Base-by-base conservation (phyloP, 2,329 filamentous ascomycete genomes). In the Ceratocystis cacaofunesta region DNA sequence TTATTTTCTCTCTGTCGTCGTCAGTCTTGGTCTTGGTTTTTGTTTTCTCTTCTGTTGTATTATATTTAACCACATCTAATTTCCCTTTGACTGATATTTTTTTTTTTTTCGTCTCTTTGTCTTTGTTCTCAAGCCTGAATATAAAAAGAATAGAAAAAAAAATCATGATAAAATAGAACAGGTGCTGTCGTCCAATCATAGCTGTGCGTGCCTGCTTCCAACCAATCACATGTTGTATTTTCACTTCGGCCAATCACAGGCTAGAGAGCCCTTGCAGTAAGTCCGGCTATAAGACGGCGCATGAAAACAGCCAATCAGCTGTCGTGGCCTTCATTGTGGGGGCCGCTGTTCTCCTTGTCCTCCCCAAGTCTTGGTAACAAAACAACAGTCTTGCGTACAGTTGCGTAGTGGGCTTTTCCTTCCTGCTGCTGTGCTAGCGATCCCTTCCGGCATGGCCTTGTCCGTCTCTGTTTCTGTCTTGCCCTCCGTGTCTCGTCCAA, bases 401-500 rank as follows among this genome's bases (percentile, higher is more conserved):
- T 61, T 57, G 19, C 28, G 30, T 44, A 19, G 17, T 61, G 46
- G 28, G 36, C 8, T 19, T 66, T 46, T 22, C 10, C 46, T 63
- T 62, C 52, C 1, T 22, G 6, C 15, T 46, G 41, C 19, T 55
- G 15, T 41, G 32, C 8, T 50, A 28, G 22, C 63, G 25, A 46
- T 50, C 43, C 48, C 25, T 65, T 61, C 22, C 48, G 57, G 7
- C 32, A 57, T 55, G 22, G 15, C 22, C 57, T 32, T 43, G 30
- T 17, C 60, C n/a, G 50, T 65, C 61, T 22, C 43, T 60, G 25
- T 50, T 12, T 66, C 19, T 32, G 19, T 61, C 41, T 44, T 44
- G 15, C 7, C 61, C 61, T 48, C 61, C 43, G 43, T 62, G 41
- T 30, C 46, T 62, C 43, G 32, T 10, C 32, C 8, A 36, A 36